phyloP scores from a whole-genome alignment of 805 yeast species.

The Limtongozyma cylindracea region DNA sequence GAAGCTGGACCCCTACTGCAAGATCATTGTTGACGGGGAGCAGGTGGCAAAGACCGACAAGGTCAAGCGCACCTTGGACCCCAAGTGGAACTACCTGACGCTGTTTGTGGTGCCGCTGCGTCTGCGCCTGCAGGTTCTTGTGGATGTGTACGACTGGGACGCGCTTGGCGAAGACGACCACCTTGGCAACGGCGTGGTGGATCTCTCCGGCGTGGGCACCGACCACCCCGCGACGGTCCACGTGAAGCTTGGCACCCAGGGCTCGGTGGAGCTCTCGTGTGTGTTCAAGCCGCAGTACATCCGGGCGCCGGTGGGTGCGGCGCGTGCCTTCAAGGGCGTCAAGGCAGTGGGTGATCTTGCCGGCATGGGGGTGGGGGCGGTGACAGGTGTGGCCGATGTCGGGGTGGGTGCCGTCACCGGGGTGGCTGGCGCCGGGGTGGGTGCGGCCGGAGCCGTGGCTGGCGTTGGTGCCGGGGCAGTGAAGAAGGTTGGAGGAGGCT shows the following conservation, averaged over 20 bases:
- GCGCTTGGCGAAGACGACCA: slow-evolving; percentile 42
- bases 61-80: slow-evolving; percentile 41
- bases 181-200: slow-evolving; percentile 25
- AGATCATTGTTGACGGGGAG: slow-evolving; percentile 24
- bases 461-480: too few species aligned
- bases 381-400: slow-evolving; percentile 17
- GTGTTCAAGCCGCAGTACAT: slow-evolving; percentile 39
- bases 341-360: too few species aligned
- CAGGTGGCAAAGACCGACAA: slow-evolving; percentile 31
- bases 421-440: slow-evolving; percentile 13
- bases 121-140: slow-evolving; percentile 18
- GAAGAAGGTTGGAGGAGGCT: slow-evolving; percentile 20
- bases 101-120: slow-evolving; percentile 39
- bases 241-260: slow-evolving; percentile 36
- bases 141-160: slow-evolving; percentile 56
- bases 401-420: slow-evolving; percentile 15
- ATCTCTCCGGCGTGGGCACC: slow-evolving; percentile 22
- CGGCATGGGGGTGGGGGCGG: slow-evolving; percentile 17
- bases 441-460: slow-evolving; percentile 18
- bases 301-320: slow-evolving; percentile 26
- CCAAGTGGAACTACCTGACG: slow-evolving; percentile 51
- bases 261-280: slow-evolving; percentile 25
- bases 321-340: slow-evolving; percentile 14
- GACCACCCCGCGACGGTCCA: slow-evolving; percentile 17
- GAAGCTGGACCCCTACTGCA: slow-evolving; percentile 47